Conservation (phyloP, 1,284 basidiomycete species). For the Termitomyces sp. region DNA sequence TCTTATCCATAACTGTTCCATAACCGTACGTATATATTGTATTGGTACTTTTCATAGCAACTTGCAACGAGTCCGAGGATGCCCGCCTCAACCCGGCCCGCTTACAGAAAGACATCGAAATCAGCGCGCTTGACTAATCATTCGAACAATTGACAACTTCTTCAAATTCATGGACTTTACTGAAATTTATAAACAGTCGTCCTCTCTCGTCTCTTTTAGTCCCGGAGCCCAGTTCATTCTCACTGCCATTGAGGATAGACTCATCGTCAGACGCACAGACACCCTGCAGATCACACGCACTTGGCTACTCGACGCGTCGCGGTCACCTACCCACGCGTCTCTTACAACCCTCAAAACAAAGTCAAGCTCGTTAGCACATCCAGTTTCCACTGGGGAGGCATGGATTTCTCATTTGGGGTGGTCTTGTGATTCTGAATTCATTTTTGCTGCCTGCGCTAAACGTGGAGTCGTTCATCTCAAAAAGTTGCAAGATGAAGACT, state of each 20-base stretch:
- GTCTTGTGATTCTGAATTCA: constrained; percentile 80
- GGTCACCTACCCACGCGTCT: constrained; percentile 40
- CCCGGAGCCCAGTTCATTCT: constrained; percentile 72
- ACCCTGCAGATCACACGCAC: constrained; percentile 71
- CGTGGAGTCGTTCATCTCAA: constrained; percentile 63
- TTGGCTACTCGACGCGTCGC: constrained; percentile 56
- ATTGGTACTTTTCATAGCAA: no score
- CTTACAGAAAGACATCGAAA: no score
- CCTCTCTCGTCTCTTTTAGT: constrained; percentile 63
- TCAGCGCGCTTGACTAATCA: background rate
- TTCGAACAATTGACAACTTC: background rate
- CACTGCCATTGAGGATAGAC: constrained; percentile 64
- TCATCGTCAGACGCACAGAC: constrained; percentile 71
- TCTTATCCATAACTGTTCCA: no score
- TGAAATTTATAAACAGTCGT: constrained; percentile 72
- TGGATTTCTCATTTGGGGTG: constrained; percentile 73
- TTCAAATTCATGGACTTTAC: constrained; percentile 60
- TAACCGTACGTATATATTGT: no score
- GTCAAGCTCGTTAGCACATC: constrained; percentile 13
- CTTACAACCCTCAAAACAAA: constrained; percentile 30
- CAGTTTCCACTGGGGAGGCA: constrained; percentile 20
- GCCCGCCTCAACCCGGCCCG: no score
- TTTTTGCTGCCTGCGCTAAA: constrained; percentile 70
- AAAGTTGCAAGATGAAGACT: constrained; percentile 69
- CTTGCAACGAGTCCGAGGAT: no score